phyloP scores from a whole-genome alignment of 2,329 filamentous ascomycete genomes.

The Apiospora koreana region DNA sequence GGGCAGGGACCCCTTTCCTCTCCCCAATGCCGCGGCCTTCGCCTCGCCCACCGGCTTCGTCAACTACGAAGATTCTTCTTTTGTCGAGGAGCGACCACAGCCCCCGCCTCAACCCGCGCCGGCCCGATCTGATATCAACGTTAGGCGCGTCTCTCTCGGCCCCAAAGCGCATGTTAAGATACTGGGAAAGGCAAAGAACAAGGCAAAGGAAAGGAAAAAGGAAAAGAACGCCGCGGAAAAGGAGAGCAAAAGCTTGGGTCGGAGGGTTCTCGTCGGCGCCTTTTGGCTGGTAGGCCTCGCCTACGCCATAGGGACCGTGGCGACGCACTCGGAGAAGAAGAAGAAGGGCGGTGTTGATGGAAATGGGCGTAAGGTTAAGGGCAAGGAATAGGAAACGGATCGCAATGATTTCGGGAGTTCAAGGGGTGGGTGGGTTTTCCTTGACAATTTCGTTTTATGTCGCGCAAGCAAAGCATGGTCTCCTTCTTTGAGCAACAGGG shows the following conservation, averaged over 20 bases:
- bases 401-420: background rate
- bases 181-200: no score
- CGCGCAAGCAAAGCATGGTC: background rate
- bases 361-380: no score
- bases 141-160: constrained; percentile 47
- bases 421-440: background rate
- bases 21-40: constrained; percentile 55
- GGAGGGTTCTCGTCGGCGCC: no score
- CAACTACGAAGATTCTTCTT: constrained; percentile 49
- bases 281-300: no score
- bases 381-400: background rate
- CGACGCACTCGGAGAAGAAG: no score
- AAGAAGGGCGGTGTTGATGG: no score
- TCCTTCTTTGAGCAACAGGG: background rate
- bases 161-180: constrained; percentile 29
- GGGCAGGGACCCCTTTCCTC: constrained; percentile 38
- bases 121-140: constrained; percentile 45
- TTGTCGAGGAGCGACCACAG: background rate
- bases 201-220: constrained; percentile 29
- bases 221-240: no score
- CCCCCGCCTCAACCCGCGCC: constrained; percentile 27
- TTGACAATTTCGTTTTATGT: background rate
- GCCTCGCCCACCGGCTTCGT: constrained; percentile 67
- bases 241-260: no score
- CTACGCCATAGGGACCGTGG: no score